Evolutionary conservation across 768 basidiomycete species (phyloP).

Genomic region (Psilocybe sp.): DNA sequence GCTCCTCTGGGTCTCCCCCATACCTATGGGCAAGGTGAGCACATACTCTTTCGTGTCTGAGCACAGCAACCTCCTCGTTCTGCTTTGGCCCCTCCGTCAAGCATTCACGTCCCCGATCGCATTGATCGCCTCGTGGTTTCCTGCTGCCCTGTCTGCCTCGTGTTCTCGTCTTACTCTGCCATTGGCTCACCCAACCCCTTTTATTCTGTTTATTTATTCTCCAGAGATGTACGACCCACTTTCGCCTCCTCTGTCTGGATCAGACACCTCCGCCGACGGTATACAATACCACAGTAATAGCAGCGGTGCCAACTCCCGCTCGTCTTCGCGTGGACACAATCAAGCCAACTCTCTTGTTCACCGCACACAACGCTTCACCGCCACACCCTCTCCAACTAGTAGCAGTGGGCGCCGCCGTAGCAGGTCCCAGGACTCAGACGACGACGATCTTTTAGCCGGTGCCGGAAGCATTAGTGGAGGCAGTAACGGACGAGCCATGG

Average conservation of each 20-base stretch:
- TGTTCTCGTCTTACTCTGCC: conserved; percentile 8
- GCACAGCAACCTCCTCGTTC: too few species aligned
- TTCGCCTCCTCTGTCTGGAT: conserved; percentile 85
- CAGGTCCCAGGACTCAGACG: conserved; percentile 76
- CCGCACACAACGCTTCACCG: conserved; percentile 72
- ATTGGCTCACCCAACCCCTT: conserved; percentile 65
- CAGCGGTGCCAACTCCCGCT: conserved; percentile 74
- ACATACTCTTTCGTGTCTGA: too few species aligned
- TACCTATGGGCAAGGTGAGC: too few species aligned
- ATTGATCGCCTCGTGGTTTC: conserved; percentile 60
- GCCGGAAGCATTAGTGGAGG: too few species aligned
- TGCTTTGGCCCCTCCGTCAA: too few species aligned
- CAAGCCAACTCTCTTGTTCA: conserved; percentile 66
- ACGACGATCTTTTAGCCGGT: conserved; percentile 44
- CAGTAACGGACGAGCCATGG: conserved; percentile 25
- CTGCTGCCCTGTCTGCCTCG: conserved; percentile 28
- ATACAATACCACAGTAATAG: conserved; percentile 77
- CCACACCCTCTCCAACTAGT: conserved; percentile 77
- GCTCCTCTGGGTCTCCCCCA: too few species aligned
- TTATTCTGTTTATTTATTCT: conserved; percentile 41
- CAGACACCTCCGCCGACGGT: conserved; percentile 85
- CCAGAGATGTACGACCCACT: conserved; percentile 82
- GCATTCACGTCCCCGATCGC: too few species aligned
- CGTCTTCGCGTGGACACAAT: conserved; percentile 56
- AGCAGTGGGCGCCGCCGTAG: conserved; percentile 68